Evolutionary conservation across 1,139 yeast species (phyloP), one percentile per base, ranked within the genome.

Genomic region (Protomyces inundatus): DNA sequence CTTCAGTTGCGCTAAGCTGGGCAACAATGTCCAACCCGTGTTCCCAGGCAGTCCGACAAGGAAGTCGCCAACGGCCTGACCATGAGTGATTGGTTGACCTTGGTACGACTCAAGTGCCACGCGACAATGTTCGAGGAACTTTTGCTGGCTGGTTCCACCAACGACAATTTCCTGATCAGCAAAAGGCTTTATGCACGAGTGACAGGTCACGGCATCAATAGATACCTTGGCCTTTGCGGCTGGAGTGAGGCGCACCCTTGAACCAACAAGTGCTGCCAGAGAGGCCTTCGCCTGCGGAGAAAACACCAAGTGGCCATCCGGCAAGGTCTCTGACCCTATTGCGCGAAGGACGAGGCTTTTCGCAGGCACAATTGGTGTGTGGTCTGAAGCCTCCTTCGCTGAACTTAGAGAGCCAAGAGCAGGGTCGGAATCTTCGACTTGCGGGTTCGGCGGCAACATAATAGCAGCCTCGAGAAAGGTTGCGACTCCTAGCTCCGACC

Each of bases 261-360:
- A 78, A 0, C 95, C 95, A 3, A 83, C 82, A 46, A 88, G 77
- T 0, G 95, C 34, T 23, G 32, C 52, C 33, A 58, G 52, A n/a
- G 56, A 85, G 6, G 80, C 76, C 0, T 91, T 81, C 54, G 88
- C 76, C 3, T 81, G 74, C 10, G 74, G 70, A 0, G 95, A 85
- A 14, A 90, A 70, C 0, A 85, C 87, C 5, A 84, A 82, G 53
- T 80, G 79, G 36, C 79, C 78, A 1, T 71, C 65, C 0, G 83
- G 83, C 4, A 80, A 71, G 0, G 71, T 67, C 0, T 76, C 72
- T 65, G 71, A 74, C 64, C 77, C 77, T 0, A 82, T 77, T 2
- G 87, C 73, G 54, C 76, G 78, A 0, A 93, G 95, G 6, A 83
- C 77, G 0, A 89, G 73, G 39, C 81, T 75, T 55, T 75, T 77